Conservation (phyloP, 306 rosid genomes). For the Trifolium fragiferum region DNA sequence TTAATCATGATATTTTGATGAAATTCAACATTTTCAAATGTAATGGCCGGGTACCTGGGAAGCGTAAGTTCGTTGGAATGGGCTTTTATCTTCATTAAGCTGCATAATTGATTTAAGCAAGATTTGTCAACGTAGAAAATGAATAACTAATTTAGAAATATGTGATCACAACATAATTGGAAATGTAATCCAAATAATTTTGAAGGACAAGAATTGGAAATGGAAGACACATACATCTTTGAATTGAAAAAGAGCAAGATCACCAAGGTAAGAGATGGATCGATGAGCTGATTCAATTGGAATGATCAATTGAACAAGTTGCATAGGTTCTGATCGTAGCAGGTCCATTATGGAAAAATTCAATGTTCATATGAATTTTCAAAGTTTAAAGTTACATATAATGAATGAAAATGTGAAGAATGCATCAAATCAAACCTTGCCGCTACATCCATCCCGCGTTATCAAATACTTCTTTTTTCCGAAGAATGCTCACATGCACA, state of each 20-base stretch:
- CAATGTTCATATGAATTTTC: slow-evolving; percentile 30
- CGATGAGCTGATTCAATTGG: slow-evolving; percentile 73
- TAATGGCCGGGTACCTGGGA: slow-evolving; percentile 60
- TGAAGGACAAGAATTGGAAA: too few species aligned
- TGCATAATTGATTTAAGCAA: slow-evolving; percentile 36
- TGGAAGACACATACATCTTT: slow-evolving; percentile 54
- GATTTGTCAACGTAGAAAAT: slow-evolving; percentile 13
- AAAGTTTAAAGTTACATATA: slow-evolving; percentile 22
- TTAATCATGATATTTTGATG: background rate
- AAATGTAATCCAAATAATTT: background rate
- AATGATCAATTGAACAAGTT: slow-evolving; percentile 79
- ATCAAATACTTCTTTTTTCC: slow-evolving; percentile 27
- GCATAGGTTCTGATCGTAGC: slow-evolving; percentile 91
- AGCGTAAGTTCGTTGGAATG: slow-evolving; percentile 81
- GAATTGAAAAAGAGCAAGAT: slow-evolving; percentile 85
- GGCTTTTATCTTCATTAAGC: slow-evolving; percentile 84
- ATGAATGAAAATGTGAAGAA: slow-evolving; percentile 23
- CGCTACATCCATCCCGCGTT: slow-evolving; percentile 39
- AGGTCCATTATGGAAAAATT: slow-evolving; percentile 68
- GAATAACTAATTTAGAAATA: background rate
- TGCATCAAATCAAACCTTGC: slow-evolving; percentile 36
- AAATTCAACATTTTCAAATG: background rate
- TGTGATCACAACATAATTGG: background rate
- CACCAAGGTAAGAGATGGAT: slow-evolving; percentile 72
- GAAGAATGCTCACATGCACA: slow-evolving; percentile 10